A percentile compares a stretch with the other conserved stretches of the same genome.
Conservation (phyloP, 1,284 basidiomycete genomes). For the Tremellales sp. region DNA sequence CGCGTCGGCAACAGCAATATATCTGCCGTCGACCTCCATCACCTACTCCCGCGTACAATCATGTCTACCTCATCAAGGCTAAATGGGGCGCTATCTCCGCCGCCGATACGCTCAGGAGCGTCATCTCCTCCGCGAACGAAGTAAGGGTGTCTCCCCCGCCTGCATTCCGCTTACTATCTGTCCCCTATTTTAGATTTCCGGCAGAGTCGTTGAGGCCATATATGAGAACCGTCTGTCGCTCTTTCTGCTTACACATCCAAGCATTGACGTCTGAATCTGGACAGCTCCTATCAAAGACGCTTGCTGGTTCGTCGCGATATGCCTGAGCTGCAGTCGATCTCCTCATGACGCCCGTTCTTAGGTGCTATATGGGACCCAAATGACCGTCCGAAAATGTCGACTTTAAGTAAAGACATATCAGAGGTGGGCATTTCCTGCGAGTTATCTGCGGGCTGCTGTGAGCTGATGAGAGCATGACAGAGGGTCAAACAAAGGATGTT, state of each 20-base stretch:
- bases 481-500: slow-evolving; percentile 41
- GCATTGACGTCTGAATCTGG: neutral
- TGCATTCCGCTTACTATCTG: neutral
- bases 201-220: slow-evolving; percentile 34
- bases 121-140: slow-evolving; percentile 19
- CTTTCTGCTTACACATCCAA: neutral
- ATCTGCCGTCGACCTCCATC: neutral
- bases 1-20: neutral
- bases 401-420: slow-evolving; percentile 38
- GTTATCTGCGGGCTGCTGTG: neutral
- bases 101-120: slow-evolving; percentile 12
- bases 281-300: slow-evolving; percentile 27
- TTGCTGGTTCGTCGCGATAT: slow-evolving; percentile 13
- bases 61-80: slow-evolving; percentile 16
- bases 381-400: slow-evolving; percentile 32
- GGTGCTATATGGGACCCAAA: slow-evolving; percentile 31
- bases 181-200: slow-evolving; percentile 18
- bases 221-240: slow-evolving; percentile 26
- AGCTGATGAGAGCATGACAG: slow-evolving; percentile 15
- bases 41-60: too few relatives aligned
- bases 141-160: slow-evolving; percentile 7
- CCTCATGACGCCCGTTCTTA: slow-evolving; percentile 2
- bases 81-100: slow-evolving; percentile 25
- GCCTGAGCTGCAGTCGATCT: neutral
- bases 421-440: slow-evolving; percentile 28